These are phyloP conservation scores for Ceratobasidium sp. DNA, from an alignment of 1,284 basidiomycete genomes.

Conservation along the genomic window DNA sequence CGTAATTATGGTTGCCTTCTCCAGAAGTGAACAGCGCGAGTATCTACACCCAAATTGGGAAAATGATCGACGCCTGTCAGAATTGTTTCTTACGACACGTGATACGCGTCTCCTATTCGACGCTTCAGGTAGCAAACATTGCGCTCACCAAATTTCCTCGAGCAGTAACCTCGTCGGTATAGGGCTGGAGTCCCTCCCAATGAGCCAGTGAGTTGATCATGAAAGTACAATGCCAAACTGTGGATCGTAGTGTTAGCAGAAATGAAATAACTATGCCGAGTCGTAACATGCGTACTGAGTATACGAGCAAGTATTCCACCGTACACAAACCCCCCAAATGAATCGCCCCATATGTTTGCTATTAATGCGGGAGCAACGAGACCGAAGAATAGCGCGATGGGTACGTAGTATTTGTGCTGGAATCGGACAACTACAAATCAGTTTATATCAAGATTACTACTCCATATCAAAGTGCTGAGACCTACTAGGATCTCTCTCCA, in stretches of 20 bases:
- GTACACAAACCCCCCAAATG: constrained; percentile 73
- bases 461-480: constrained; percentile 21
- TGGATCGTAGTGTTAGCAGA: constrained; percentile 17
- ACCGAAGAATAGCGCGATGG: constrained; percentile 68
- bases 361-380: constrained; percentile 66
- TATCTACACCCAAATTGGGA: constrained; percentile 57
- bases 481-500: constrained; percentile 75
- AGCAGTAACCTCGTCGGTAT: constrained; percentile 81
- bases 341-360: constrained; percentile 68
- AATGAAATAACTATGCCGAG: constrained; percentile 11
- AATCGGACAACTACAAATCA: constrained; percentile 72
- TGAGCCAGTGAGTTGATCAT: constrained; percentile 84
- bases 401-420: constrained; percentile 77
- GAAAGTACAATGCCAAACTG: constrained; percentile 83
- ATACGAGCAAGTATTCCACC: constrained; percentile 71
- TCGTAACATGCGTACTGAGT: constrained; percentile 60
- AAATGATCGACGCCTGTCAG: constrained; percentile 15
- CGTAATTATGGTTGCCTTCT: constrained; percentile 84
- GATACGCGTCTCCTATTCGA: background rate
- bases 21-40: constrained; percentile 77
- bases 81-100: background rate
- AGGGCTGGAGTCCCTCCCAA: constrained; percentile 80
- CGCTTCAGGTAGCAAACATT: background rate
- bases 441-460: constrained; percentile 1
- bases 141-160: constrained; percentile 70